Evolutionary conservation across 352 stramenopile species (phyloP).

Genomic region (Globisporangium spinosum): DNA sequence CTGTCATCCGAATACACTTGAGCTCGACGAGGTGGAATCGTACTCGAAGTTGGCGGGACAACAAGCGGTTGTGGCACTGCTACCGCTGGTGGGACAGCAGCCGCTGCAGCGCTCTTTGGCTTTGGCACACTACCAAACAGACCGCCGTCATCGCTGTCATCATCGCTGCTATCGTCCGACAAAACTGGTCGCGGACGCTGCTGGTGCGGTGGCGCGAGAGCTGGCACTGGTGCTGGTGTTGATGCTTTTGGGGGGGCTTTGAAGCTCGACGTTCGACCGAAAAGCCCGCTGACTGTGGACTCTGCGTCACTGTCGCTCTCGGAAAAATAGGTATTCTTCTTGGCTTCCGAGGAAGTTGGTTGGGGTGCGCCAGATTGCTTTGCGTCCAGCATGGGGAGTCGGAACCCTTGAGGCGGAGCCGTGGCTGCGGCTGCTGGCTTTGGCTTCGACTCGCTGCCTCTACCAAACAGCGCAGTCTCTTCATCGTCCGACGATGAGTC

Average conservation of each 20-base stretch:
- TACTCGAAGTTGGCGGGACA: not conserved
- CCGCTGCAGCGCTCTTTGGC: not conserved
- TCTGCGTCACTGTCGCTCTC: slow-evolving; percentile 50
- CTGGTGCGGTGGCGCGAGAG: slow-evolving; percentile 10
- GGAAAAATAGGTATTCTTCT: slow-evolving; percentile 25
- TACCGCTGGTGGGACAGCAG: not conserved
- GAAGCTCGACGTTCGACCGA: slow-evolving; percentile 24
- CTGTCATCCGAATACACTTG: not conserved
- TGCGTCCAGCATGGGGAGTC: slow-evolving; percentile 19
- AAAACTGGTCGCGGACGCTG: slow-evolving; percentile 40
- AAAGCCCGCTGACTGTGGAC: slow-evolving; percentile 44
- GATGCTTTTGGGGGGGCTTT: slow-evolving; percentile 1
- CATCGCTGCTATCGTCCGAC: slow-evolving; percentile 30
- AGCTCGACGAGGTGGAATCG: not conserved
- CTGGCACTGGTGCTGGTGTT: not conserved
- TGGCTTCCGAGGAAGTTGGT: slow-evolving; percentile 4
- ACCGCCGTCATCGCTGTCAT: slow-evolving; percentile 3
- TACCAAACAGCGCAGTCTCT: slow-evolving; percentile 22
- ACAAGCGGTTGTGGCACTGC: not conserved
- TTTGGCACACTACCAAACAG: slow-evolving; percentile 1
- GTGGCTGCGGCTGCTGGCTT: slow-evolving; percentile 10
- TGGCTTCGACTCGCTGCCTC: slow-evolving; percentile 4
- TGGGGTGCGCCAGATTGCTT: not conserved
- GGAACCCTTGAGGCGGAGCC: slow-evolving; percentile 31
- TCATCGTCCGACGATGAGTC: slow-evolving; percentile 28